Evolutionary conservation across 768 basidiomycete genomes (phyloP), one percentile per base, ranked within the genome.

Genomic region (Pleurotus eryngii): DNA sequence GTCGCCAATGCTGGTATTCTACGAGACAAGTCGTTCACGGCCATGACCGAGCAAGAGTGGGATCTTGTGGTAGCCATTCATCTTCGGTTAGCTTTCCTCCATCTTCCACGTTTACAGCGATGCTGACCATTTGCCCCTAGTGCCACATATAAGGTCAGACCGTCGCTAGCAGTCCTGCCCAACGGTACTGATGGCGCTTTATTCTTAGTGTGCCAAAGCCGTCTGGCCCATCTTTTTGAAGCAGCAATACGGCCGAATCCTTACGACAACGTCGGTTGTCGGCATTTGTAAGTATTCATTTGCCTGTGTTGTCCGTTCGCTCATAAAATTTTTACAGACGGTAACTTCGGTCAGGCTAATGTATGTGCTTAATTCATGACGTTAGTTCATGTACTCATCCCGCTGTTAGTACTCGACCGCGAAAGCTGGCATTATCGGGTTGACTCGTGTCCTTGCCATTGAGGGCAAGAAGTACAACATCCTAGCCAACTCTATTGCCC

Each of bases 201-300:
- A 35, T 35, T 11, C 46, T 4, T 59, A 94, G 90, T 95, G 93
- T 61, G 87, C 85, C 26, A 91, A 96, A 67, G 97, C 96, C 4
- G 89, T 92, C 22, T 99, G 97, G 97, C 94, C 95, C 0, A 76
- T 92, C 63, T 98, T 99, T 83, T 89, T 90, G 72, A 89, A 94
- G 74, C 96, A 98, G 70, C 94, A 93, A 72, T 97, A 87, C 67
- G 97, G 97, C 26, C 86, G 97, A 45, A 95, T 99, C 65, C 82
- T 98, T 53, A 96, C 91, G 27, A 98, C 95, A n/a, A 82, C 85
- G 59, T 98, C 95, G 2, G 87, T 88, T 67, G 93, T 93, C 49
- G 96, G 95, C 58, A 86, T 98, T 54, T 94, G 93, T 95, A 65
- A 65, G 91, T 80, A 1, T 54, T 48, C n/a, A 26, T 48, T 15